Percentiles rank a stretch among this genome's conserved stretches.
phyloP scores from a whole-genome alignment of 2,329 filamentous ascomycete species.

The Colletotrichum sp. region DNA sequence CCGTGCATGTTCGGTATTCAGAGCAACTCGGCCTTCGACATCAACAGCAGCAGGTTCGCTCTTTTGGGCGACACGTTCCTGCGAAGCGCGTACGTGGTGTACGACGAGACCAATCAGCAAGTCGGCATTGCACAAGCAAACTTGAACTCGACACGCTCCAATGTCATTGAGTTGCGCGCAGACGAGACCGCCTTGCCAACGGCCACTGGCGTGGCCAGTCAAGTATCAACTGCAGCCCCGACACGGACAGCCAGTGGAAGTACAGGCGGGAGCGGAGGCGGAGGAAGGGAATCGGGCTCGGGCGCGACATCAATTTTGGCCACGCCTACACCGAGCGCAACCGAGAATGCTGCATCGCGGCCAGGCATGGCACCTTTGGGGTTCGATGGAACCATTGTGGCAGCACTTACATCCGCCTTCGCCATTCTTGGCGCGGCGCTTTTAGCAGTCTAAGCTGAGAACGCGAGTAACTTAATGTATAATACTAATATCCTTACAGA shows the following conservation, averaged over 20 bases:
- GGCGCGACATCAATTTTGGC: not conserved
- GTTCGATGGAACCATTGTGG: not conserved
- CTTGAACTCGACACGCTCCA: conserved; percentile 47
- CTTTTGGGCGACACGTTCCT: conserved; percentile 75
- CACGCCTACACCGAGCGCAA: not conserved
- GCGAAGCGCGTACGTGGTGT: conserved; percentile 77
- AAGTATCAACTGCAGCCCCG: not conserved
- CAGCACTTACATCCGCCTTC: not conserved
- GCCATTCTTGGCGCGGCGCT: not conserved
- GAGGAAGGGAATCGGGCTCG: not conserved
- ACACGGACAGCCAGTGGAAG: not conserved
- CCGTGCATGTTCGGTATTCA: conserved; percentile 61
- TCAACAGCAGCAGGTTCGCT: conserved; percentile 59
- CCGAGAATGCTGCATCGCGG: not conserved
- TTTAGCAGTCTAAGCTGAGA: not conserved
- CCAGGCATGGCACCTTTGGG: not conserved
- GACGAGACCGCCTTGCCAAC: conserved; percentile 43
- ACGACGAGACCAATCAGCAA: conserved; percentile 74
- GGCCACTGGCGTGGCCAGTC: conserved; percentile 43
- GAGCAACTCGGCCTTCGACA: conserved; percentile 67
- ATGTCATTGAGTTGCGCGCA: conserved; percentile 51
- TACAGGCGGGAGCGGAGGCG: not conserved
- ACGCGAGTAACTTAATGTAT: not conserved
- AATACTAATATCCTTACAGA: not conserved
- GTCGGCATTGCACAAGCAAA: conserved; percentile 68